Percentiles rank a stretch among this genome's conserved stretches.
phyloP scores from a whole-genome alignment of 2,329 filamentous ascomycete species.

The Trichoderma arundinaceum region DNA sequence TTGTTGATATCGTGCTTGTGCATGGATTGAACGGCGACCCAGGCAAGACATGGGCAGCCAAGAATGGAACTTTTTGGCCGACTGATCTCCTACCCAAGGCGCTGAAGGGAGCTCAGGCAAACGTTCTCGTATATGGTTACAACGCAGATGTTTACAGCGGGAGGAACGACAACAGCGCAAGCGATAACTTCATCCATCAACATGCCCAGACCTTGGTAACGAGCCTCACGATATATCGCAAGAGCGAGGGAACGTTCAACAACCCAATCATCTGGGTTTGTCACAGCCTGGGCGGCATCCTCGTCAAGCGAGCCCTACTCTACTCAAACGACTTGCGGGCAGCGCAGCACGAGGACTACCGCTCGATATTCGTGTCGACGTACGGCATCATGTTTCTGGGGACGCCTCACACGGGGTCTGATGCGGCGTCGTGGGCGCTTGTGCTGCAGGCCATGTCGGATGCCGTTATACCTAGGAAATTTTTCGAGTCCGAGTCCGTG shows the following conservation, averaged over 20 bases:
- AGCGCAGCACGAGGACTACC: conserved; percentile 65
- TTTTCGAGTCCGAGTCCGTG: conserved; percentile 70
- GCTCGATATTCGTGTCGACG: conserved; percentile 74
- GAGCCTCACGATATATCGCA: conserved; percentile 67
- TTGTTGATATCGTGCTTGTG: conserved; percentile 70
- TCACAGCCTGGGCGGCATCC: conserved; percentile 74
- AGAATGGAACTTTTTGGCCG: conserved; percentile 70
- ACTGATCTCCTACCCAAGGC: conserved; percentile 67
- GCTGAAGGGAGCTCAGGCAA: conserved; percentile 62
- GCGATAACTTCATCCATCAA: conserved; percentile 70
- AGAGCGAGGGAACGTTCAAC: conserved; percentile 59
- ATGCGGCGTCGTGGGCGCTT: conserved; percentile 70
- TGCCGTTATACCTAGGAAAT: conserved; percentile 66
- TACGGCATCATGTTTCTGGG: conserved; percentile 79
- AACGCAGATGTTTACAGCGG: conserved; percentile 68
- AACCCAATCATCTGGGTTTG: conserved; percentile 78
- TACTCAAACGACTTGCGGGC: conserved; percentile 67
- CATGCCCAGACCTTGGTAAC: conserved; percentile 73
- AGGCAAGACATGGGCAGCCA: conserved; percentile 64
- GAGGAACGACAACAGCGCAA: conserved; percentile 58
- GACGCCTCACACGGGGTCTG: conserved; percentile 75
- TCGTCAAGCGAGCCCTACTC: conserved; percentile 72
- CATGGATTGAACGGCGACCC: conserved; percentile 73
- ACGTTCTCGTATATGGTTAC: conserved; percentile 75
- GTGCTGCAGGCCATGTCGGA: conserved; percentile 71